Evolutionary conservation across 768 basidiomycete genomes (phyloP).

Genomic region (Auricularia sp.): DNA sequence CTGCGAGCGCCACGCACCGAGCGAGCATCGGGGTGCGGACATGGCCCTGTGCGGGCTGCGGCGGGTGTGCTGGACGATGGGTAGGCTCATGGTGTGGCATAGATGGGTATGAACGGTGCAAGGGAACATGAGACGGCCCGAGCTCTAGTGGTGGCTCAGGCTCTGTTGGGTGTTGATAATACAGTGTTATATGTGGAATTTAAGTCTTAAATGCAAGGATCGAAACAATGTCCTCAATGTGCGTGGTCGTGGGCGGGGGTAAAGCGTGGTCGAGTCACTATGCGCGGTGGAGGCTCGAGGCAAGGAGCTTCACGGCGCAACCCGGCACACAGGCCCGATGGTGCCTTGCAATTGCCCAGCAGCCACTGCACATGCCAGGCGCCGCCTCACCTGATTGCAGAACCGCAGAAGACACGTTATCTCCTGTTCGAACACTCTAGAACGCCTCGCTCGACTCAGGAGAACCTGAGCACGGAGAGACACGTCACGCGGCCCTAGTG

Average conservation of each 20-base stretch:
- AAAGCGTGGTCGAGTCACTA: not conserved
- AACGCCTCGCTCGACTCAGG: not conserved
- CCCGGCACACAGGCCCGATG: not conserved
- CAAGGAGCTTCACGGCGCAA: not conserved
- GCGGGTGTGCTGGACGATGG: not conserved
- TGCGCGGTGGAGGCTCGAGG: not conserved
- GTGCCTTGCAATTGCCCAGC: not conserved
- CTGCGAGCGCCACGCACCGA: not conserved
- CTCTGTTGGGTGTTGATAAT: not conserved
- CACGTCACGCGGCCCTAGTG: not conserved
- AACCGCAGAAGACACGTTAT: not conserved
- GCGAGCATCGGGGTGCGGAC: not conserved
- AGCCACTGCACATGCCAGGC: not conserved
- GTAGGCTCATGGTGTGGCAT: not conserved
- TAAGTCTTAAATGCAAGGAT: not conserved
- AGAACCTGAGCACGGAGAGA: not conserved
- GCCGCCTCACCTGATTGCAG: not conserved
- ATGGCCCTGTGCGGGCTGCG: not conserved
- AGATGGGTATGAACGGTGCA: not conserved
- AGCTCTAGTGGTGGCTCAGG: not conserved
- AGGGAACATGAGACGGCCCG: not conserved
- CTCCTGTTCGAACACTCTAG: not conserved
- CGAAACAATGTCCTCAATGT: not conserved
- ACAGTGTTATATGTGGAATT: not conserved
- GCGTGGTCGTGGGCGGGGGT: not conserved